Percentiles rank a stretch among this genome's conserved stretches.
These are phyloP conservation scores for Aureobasidium sp. DNA, from an alignment of 2,329 filamentous ascomycete species.

Conservation along the genomic window DNA sequence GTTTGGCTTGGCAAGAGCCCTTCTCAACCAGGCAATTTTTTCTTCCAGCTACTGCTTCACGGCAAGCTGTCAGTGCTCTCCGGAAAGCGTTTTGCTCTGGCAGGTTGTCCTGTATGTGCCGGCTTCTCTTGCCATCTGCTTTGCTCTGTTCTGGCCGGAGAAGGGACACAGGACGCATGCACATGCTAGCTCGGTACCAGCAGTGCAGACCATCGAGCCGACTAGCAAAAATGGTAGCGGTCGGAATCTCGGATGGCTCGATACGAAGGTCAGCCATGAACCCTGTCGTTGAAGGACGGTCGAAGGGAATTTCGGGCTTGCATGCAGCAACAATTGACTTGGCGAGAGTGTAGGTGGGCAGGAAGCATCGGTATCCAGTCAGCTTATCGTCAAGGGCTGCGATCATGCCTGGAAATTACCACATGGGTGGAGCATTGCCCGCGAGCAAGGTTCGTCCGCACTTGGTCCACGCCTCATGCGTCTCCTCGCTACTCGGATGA, in stretches of 20 bases:
- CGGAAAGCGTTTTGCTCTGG: background rate
- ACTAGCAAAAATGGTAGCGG: background rate
- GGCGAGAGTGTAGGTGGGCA: conserved; percentile 20
- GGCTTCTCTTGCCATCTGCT: conserved; percentile 5
- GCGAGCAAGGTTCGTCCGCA: background rate
- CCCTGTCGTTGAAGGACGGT: background rate
- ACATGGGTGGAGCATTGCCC: conserved; percentile 1
- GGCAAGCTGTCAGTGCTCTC: background rate
- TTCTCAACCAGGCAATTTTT: background rate
- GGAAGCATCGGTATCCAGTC: conserved; percentile 38
- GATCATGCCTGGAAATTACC: conserved; percentile 21
- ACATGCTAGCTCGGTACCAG: conserved; percentile 12
- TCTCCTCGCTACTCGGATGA: conserved; percentile 33
- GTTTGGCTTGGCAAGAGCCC: conserved; percentile 10
- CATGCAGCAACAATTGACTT: conserved; percentile 15
- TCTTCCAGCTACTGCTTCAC: background rate
- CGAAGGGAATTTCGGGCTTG: background rate
- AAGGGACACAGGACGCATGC: background rate
- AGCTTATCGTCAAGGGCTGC: conserved; percentile 42
- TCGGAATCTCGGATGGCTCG: conserved; percentile 2
- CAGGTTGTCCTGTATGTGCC: background rate
- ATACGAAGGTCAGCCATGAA: background rate
- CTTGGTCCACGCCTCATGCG: conserved; percentile 22
- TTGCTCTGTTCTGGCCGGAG: background rate
- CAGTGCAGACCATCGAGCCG: background rate